Percentiles rank a stretch among this genome's conserved stretches.
Conservation (phyloP, 768 basidiomycete genomes). For the Leucogyrophana mollusca region DNA sequence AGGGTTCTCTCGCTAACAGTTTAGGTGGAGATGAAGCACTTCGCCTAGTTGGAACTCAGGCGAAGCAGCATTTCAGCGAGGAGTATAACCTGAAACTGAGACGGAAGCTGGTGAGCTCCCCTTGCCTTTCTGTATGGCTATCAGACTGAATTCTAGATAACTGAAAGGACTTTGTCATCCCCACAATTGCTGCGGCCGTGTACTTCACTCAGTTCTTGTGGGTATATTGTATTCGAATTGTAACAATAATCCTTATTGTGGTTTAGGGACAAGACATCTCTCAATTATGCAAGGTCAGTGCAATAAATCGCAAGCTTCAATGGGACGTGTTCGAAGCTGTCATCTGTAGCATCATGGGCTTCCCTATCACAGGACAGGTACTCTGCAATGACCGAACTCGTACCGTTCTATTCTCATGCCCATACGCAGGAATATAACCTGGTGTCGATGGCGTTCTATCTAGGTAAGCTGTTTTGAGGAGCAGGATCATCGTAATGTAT, state of each 20-base stretch:
- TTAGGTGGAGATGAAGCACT: conserved; percentile 65
- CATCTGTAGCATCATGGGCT: conserved; percentile 68
- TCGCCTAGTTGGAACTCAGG: conserved; percentile 53
- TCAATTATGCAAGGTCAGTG: conserved; percentile 63
- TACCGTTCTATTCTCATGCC: neutral
- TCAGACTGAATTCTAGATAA: neutral
- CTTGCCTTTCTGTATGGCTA: neutral
- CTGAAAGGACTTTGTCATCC: conserved; percentile 48
- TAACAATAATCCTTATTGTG: conserved; percentile 4
- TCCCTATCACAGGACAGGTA: conserved; percentile 64
- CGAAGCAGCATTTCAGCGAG: conserved; percentile 52
- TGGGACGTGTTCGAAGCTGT: too few species aligned
- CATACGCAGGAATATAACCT: conserved; percentile 54
- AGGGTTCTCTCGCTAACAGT: conserved; percentile 25
- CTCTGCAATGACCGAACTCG: neutral
- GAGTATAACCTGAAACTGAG: conserved; percentile 58
- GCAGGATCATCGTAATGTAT: neutral
- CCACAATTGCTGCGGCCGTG: conserved; percentile 58
- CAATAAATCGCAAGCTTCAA: too few species aligned
- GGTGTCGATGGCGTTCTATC: conserved; percentile 62
- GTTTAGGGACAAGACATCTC: conserved; percentile 62
- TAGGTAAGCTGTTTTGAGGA: conserved; percentile 35
- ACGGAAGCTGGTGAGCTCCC: conserved; percentile 52
- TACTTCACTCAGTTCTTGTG: conserved; percentile 70
- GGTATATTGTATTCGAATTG: conserved; percentile 11